phyloP scores from a whole-genome alignment of 768 basidiomycete genomes.

The Solioccasus polychromus region DNA sequence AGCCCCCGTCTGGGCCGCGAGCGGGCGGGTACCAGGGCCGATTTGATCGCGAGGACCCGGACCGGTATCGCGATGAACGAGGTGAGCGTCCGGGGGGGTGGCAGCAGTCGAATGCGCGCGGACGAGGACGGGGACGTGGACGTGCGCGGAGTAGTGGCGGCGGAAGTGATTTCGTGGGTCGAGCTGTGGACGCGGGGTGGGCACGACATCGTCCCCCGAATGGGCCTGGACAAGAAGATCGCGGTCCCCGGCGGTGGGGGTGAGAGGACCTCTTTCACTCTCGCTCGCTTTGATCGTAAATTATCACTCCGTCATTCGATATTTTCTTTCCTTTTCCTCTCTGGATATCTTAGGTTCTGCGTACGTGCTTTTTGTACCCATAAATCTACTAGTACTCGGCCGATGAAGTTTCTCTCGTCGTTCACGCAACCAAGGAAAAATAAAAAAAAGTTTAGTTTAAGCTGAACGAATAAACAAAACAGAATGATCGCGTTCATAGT shows the following conservation, averaged over 20 bases:
- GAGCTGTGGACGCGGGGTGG: constrained; percentile 45
- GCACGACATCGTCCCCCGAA: constrained; percentile 24
- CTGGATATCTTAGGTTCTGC: constrained; percentile 13
- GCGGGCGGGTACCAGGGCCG: constrained; percentile 27
- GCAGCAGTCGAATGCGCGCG: constrained; percentile 30
- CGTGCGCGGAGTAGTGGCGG: constrained; percentile 20
- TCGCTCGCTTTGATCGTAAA: constrained; percentile 14
- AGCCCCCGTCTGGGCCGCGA: constrained; percentile 26
- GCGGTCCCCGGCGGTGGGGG: constrained; percentile 26
- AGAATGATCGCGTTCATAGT: background rate
- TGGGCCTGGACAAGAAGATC: constrained; percentile 20
- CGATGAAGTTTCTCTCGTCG: background rate
- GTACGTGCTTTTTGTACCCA: constrained; percentile 12
- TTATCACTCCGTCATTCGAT: constrained; percentile 17
- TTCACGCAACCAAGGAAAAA: constrained; percentile 1
- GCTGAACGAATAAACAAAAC: background rate
- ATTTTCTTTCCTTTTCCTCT: background rate
- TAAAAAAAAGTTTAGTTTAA: background rate
- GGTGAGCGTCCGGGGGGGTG: constrained; percentile 33
- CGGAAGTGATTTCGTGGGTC: constrained; percentile 29
- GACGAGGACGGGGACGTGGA: constrained; percentile 31
- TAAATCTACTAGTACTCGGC: constrained; percentile 6
- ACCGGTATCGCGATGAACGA: constrained; percentile 29
- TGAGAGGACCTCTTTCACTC: background rate
- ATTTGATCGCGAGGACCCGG: constrained; percentile 24